Evolutionary conservation across 2,329 filamentous ascomycete species (phyloP).

Genomic region (Nemania serpens): DNA sequence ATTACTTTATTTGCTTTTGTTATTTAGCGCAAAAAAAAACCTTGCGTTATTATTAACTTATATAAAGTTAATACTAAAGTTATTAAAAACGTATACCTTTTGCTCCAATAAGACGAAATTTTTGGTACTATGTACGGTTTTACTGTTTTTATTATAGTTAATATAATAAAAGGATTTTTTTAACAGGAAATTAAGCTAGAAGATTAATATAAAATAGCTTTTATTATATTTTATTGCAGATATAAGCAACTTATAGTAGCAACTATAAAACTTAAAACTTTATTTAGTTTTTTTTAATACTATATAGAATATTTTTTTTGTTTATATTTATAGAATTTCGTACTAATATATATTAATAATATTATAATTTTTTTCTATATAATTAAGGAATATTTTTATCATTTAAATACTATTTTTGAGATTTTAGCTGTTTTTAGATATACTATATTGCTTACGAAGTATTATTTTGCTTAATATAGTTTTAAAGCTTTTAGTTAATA

Average conservation of each 20-base stretch:
- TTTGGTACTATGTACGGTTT: not conserved
- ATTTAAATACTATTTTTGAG: not conserved
- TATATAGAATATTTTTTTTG: too few species aligned
- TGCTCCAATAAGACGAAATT: not conserved
- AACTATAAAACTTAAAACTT: not conserved
- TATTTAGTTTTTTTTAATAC: not conserved
- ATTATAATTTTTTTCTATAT: not conserved
- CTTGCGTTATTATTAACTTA: not conserved
- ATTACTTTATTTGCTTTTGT: not conserved
- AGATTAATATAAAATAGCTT: not conserved
- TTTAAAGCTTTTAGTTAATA: not conserved
- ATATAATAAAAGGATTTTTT: slow-evolving; percentile 1
- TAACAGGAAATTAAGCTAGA: not conserved
- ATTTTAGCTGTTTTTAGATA: not conserved
- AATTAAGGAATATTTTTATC: not conserved
- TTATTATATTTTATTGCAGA: not conserved
- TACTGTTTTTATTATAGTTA: not conserved
- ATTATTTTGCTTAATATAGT: not conserved
- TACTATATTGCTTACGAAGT: not conserved
- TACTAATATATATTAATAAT: not conserved
- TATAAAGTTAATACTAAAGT: not conserved
- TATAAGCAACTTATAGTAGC: not conserved
- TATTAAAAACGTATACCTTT: not conserved
- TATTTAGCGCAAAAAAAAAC: not conserved
- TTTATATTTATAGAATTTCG: too few species aligned